Evolutionary conservation across 2,329 filamentous ascomycete genomes (phyloP).

Genomic region (Colletotrichum zoysiae): DNA sequence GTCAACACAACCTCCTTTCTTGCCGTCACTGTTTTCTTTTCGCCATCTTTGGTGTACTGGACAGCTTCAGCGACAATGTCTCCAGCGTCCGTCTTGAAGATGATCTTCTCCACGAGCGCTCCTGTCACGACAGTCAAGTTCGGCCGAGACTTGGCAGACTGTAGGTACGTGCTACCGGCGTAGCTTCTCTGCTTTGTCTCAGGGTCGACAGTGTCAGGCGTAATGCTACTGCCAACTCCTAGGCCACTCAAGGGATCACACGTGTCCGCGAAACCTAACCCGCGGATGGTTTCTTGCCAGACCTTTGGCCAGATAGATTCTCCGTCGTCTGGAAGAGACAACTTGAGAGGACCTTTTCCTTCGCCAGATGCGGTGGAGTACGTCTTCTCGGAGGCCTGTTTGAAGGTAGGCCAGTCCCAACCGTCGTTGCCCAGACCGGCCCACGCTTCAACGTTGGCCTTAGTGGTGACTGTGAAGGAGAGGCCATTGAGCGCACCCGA

Average conservation of each 20-base stretch:
- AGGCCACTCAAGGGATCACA: constrained; percentile 45
- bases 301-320: constrained; percentile 39
- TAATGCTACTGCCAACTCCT: constrained; percentile 38
- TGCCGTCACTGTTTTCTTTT: constrained; percentile 44
- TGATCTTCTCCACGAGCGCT: constrained; percentile 44
- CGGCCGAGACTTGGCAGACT: constrained; percentile 38
- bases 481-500: constrained; percentile 48
- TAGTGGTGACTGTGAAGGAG: constrained; percentile 44
- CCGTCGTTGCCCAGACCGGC: constrained; percentile 46
- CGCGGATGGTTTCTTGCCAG: constrained; percentile 44
- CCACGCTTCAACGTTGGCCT: constrained; percentile 47
- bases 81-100: constrained; percentile 42
- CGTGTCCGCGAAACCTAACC: constrained; percentile 40
- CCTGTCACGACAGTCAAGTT: constrained; percentile 47
- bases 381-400: constrained; percentile 38
- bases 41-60: constrained; percentile 38
- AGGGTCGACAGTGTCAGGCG: constrained; percentile 45
- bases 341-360: constrained; percentile 39
- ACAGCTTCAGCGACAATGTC: constrained; percentile 44
- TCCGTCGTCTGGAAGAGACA: constrained; percentile 37
- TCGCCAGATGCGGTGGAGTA: constrained; percentile 29
- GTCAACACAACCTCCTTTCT: constrained; percentile 57
- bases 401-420: constrained; percentile 46
- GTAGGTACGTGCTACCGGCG: constrained; percentile 45
- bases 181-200: constrained; percentile 46